These are phyloP conservation scores for Fusarium stilboides DNA, from an alignment of 2,329 filamentous ascomycete genomes.

Conservation along the genomic window DNA sequence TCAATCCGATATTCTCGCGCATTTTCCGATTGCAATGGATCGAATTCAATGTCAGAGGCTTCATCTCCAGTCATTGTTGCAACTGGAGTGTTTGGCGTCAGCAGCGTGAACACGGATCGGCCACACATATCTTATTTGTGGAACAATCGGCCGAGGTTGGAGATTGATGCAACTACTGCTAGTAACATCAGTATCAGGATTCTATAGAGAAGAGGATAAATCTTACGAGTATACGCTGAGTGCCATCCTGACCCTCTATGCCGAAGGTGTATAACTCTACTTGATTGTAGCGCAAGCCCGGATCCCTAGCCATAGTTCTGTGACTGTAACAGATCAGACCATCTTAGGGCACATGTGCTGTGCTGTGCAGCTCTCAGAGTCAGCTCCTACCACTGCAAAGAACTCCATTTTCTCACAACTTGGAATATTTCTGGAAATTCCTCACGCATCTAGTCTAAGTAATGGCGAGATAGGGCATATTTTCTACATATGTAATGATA, in stretches of 20 bases:
- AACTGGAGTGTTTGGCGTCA: conserved; percentile 8
- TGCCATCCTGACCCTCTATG: too few species aligned
- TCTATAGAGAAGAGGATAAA: background rate
- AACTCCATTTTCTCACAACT: too few species aligned
- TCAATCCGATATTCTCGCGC: background rate
- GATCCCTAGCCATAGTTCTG: too few species aligned
- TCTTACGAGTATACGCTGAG: too few species aligned
- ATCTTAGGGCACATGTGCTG: too few species aligned
- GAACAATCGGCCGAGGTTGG: background rate
- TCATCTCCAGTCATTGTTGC: background rate
- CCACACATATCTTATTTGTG: background rate
- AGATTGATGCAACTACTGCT: background rate
- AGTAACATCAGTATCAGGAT: background rate
- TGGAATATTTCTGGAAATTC: too few species aligned
- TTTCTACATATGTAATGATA: background rate
- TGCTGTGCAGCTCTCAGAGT: too few species aligned
- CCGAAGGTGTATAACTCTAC: too few species aligned
- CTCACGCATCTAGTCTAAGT: too few species aligned
- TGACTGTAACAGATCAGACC: too few species aligned
- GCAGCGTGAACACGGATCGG: background rate
- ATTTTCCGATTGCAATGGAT: accelerated
- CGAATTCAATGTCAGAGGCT: background rate
- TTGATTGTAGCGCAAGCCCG: too few species aligned
- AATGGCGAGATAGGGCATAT: accelerated
- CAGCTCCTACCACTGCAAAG: too few species aligned